These are phyloP conservation scores for Fusarium drepaniforme DNA, from an alignment of 2,329 filamentous ascomycete genomes.

Conservation along the genomic window DNA sequence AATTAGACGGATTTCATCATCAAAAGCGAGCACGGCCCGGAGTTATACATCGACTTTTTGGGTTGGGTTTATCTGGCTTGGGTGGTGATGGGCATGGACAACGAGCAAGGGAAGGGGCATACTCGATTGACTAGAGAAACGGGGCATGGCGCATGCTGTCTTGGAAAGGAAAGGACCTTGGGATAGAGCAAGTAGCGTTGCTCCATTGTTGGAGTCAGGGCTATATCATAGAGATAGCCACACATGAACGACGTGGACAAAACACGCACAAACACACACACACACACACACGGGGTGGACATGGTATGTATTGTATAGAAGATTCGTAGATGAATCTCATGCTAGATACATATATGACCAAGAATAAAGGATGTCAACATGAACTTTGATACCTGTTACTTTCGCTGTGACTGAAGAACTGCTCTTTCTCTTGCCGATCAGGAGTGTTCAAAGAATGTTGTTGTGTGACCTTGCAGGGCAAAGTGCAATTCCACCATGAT, in stretches of 20 bases:
- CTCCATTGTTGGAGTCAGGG: neutral
- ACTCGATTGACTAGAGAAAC: neutral
- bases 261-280: neutral
- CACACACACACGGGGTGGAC: neutral
- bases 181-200: neutral
- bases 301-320: neutral
- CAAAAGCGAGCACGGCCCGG: slow-evolving; percentile 39
- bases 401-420: neutral
- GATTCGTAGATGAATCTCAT: neutral
- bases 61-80: slow-evolving; percentile 13
- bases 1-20: slow-evolving; percentile 24
- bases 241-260: neutral
- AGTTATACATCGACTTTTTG: slow-evolving; percentile 35
- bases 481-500: neutral
- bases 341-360: neutral
- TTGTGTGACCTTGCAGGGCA: neutral
- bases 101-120: slow-evolving; percentile 2
- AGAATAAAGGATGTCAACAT: neutral
- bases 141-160: neutral
- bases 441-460: neutral
- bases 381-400: neutral
- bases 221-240: neutral
- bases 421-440: neutral
- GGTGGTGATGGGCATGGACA: slow-evolving; percentile 1
- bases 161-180: neutral